Base-by-base conservation (phyloP, 495 filamentous ascomycete genomes). In the Tuber magnatum region DNA sequence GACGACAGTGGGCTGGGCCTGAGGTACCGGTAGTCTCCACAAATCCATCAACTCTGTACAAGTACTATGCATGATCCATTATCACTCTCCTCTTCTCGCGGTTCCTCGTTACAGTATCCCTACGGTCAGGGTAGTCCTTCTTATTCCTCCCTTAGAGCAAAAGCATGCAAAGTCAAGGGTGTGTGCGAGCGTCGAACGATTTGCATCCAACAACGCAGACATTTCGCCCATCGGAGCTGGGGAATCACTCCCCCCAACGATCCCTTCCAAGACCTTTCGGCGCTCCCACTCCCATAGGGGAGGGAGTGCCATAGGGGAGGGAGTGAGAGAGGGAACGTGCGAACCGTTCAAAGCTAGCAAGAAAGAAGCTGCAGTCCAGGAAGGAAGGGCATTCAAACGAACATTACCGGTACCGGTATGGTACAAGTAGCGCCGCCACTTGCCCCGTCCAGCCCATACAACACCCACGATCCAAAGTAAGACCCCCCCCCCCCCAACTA, bases 121-220 rank as follows among this genome's bases (percentile, higher is more conserved):
- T 35, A 35, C 32, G 56, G 56, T 7, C 6, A 65, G 56, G 56
- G 12, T 32, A 14, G 28, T 8, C 56, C 56, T 16, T 16, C 56
- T 32, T 32, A n/a, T 28, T 56, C 51, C 51, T 61, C 51, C 56
- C 56, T 7, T 9, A 35, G 14, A 35, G 56, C 28, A 61, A 32
- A 61, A 28, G n/a, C 24, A 61, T 61, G 51, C 51, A 35, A 20
- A 35, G 32, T 65, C 51, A 35, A 65, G 56, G 56, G 56, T 65
- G 56, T 65, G 56, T 32, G 84, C 82, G 84, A 83, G 82, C 69
- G 71, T 74, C 77, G 75, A 78, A 74, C 75, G 46, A 46, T 32
- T 48, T 72, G 71, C 72, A 6, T 65, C 56, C 56, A 79, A 79
- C 77, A 79, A 79, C 77, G 77, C 77, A 79, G 77, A 79, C 76